These are phyloP conservation scores for Oryza officinalis DNA, from an alignment of 176 grass and related monocot genomes.

Conservation along the genomic window DNA sequence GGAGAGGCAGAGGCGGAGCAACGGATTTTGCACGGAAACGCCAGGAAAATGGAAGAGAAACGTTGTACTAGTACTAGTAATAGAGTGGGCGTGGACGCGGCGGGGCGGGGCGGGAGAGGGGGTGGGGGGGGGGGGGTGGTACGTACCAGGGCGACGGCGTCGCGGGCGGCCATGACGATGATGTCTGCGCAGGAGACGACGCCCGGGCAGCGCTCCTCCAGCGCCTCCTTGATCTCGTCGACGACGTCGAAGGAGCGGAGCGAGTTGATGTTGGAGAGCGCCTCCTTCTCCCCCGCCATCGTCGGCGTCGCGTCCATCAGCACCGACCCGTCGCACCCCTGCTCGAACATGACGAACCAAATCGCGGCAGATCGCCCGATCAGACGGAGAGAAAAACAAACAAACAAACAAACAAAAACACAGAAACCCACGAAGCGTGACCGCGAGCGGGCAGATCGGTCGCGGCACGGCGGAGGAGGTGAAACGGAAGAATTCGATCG, in stretches of 20 bases:
- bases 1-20: not conserved
- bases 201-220: slow-evolving; percentile 55
- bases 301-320: slow-evolving; percentile 77
- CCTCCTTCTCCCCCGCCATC: slow-evolving; percentile 79
- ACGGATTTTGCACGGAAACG: slow-evolving; percentile 19
- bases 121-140: not conserved
- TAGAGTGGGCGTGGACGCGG: not conserved
- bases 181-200: slow-evolving; percentile 60
- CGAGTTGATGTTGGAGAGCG: slow-evolving; percentile 86
- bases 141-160: slow-evolving; percentile 80
- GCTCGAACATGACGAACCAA: not conserved
- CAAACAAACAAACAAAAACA: not conserved
- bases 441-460: not conserved
- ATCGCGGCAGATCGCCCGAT: not conserved
- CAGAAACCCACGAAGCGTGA: not conserved
- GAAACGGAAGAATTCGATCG: not conserved
- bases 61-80: not conserved
- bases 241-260: slow-evolving; percentile 89
- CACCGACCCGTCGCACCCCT: slow-evolving; percentile 94
- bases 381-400: not conserved
- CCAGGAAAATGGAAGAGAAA: not conserved
- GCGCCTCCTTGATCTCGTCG: slow-evolving; percentile 68
- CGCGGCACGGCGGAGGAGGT: not conserved
- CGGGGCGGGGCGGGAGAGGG: not conserved
- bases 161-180: slow-evolving; percentile 59